phyloP scores from a whole-genome alignment of 1,284 basidiomycete genomes.

The Stereum hirsutum region DNA sequence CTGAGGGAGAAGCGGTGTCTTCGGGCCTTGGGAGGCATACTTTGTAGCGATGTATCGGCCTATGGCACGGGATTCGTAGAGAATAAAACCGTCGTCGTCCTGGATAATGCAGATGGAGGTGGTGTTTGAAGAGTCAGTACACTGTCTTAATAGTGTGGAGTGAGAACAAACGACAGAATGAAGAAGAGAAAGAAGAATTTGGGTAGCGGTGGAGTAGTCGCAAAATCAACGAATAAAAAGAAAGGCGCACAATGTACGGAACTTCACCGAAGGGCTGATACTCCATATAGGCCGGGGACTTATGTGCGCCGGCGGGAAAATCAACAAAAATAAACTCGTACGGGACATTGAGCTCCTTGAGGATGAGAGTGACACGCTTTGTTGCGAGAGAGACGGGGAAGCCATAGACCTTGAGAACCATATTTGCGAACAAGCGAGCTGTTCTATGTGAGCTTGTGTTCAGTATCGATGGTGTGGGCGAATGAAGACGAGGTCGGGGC shows the following conservation, averaged over 20 bases:
- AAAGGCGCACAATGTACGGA: constrained; percentile 42
- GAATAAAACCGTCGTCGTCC: constrained; percentile 35
- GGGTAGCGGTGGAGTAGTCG: neutral
- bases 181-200: neutral
- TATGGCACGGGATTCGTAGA: constrained; percentile 48
- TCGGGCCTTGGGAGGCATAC: constrained; percentile 28
- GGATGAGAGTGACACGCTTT: constrained; percentile 32
- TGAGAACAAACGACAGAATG: neutral
- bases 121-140: too few species aligned
- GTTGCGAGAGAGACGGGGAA: constrained; percentile 31
- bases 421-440: constrained; percentile 15
- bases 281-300: constrained; percentile 29
- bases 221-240: too few species aligned
- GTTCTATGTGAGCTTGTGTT: too few species aligned
- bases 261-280: constrained; percentile 61
- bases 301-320: constrained; percentile 36
- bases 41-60: constrained; percentile 37
- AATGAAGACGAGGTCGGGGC: neutral
- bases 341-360: constrained; percentile 41
- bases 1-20: constrained; percentile 15
- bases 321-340: constrained; percentile 39
- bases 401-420: constrained; percentile 46
- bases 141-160: too few species aligned
- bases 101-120: constrained; percentile 3
- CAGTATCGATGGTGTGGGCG: neutral